Conservation (phyloP, 2,329 filamentous ascomycete species). For the Leptodontidium sp. region DNA sequence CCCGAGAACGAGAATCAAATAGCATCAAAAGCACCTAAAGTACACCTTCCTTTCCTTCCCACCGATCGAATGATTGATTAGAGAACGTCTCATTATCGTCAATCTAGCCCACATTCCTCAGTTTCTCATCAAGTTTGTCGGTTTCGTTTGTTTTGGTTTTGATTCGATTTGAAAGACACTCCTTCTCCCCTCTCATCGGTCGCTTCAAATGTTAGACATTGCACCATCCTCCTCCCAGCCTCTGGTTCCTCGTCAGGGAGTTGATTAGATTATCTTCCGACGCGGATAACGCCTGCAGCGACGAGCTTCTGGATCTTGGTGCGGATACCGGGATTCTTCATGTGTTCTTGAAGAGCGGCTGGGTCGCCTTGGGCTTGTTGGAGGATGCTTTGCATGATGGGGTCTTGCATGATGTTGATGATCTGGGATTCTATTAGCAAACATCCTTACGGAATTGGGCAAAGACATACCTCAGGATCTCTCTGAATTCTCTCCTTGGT, state of each 20-base stretch:
- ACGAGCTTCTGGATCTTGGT: conserved; percentile 77
- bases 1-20: conserved; percentile 6
- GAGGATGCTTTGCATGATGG: conserved; percentile 96
- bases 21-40: conserved; percentile 33
- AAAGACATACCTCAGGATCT: conserved; percentile 77
- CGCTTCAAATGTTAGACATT: background rate
- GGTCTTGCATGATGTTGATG: conserved; percentile 90
- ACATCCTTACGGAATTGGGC: conserved; percentile 47
- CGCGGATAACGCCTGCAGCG: conserved; percentile 82
- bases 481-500: conserved; percentile 89
- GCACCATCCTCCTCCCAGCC: background rate
- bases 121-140: background rate
- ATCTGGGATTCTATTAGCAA: conserved; percentile 59
- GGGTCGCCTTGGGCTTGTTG: conserved; percentile 96
- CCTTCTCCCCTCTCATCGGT: background rate
- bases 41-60: conserved; percentile 30
- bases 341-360: conserved; percentile 92
- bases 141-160: background rate
- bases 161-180: background rate
- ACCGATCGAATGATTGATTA: background rate
- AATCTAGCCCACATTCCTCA: background rate
- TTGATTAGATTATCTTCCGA: conserved; percentile 58
- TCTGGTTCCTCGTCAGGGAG: background rate
- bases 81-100: conserved; percentile 22
- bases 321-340: conserved; percentile 87